Percentiles rank a stretch among this genome's conserved stretches.
phyloP scores from a whole-genome alignment of 2,329 filamentous ascomycete genomes.

The Aspergillaceae sp. region DNA sequence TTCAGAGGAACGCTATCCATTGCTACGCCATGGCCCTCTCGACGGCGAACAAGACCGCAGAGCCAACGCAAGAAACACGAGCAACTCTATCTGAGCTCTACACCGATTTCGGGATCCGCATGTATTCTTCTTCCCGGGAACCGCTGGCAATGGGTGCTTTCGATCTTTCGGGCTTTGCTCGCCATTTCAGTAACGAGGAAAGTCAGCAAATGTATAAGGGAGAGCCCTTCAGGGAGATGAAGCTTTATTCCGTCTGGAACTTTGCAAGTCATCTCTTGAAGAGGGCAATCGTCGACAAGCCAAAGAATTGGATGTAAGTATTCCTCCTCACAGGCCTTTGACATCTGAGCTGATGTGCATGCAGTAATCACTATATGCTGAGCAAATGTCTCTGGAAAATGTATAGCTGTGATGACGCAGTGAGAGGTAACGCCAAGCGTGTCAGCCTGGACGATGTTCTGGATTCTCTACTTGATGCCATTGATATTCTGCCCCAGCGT shows the following conservation, averaged over 20 bases:
- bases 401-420: conserved; percentile 42
- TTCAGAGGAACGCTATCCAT: conserved; percentile 74
- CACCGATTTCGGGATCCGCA: conserved; percentile 57
- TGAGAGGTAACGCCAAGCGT: conserved; percentile 26
- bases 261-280: conserved; percentile 55
- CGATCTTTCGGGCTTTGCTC: conserved; percentile 51
- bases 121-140: conserved; percentile 61
- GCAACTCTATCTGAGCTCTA: conserved; percentile 57
- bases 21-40: conserved; percentile 66
- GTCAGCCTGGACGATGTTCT: conserved; percentile 43
- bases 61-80: conserved; percentile 45
- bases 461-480: conserved; percentile 49
- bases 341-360: conserved; percentile 14
- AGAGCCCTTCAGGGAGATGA: conserved; percentile 49
- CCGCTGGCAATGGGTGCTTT: conserved; percentile 63
- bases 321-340: background rate
- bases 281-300: conserved; percentile 49
- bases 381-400: conserved; percentile 68
- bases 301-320: conserved; percentile 55
- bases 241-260: conserved; percentile 55
- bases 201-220: conserved; percentile 49
- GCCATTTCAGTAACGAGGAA: conserved; percentile 50
- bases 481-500: conserved; percentile 53
- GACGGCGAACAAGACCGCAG: conserved; percentile 49
- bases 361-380: conserved; percentile 57